These are phyloP conservation scores for Colletotrichum sp. DNA, from an alignment of 2,329 filamentous ascomycete genomes.

Conservation along the genomic window DNA sequence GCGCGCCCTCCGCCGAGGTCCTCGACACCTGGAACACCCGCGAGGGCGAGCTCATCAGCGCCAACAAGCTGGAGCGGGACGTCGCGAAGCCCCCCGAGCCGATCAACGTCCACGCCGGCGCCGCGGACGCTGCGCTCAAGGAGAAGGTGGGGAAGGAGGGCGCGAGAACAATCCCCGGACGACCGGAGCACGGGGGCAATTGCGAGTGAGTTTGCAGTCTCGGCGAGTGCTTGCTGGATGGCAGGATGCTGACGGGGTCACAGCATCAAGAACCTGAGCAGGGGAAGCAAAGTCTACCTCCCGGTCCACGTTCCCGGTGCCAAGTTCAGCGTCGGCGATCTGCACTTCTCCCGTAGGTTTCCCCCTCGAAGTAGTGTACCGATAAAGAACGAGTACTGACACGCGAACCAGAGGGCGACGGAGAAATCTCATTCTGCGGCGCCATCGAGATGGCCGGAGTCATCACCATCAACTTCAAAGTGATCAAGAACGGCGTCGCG, in stretches of 20 bases:
- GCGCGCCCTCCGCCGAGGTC: slow-evolving; percentile 80
- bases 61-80: slow-evolving; percentile 67
- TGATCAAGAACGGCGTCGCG: slow-evolving; percentile 81
- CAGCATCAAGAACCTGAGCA: slow-evolving; percentile 79
- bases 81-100: slow-evolving; percentile 81
- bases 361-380: background rate
- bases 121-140: slow-evolving; percentile 60
- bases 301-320: slow-evolving; percentile 87
- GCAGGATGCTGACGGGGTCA: slow-evolving; percentile 4
- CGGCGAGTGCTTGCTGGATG: background rate
- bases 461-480: slow-evolving; percentile 88
- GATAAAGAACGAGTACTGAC: background rate
- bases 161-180: slow-evolving; percentile 82
- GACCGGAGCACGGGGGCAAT: slow-evolving; percentile 88
- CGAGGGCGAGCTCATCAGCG: slow-evolving; percentile 78
- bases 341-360: slow-evolving; percentile 74
- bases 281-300: slow-evolving; percentile 83
- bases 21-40: slow-evolving; percentile 84
- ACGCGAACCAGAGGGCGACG: slow-evolving; percentile 71
- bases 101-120: slow-evolving; percentile 75
- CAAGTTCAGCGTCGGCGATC: slow-evolving; percentile 88
- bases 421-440: slow-evolving; percentile 87
- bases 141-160: slow-evolving; percentile 77
- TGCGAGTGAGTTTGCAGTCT: slow-evolving; percentile 61
- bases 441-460: slow-evolving; percentile 94